phyloP scores from a whole-genome alignment of 2,329 filamentous ascomycete genomes.

The Talaromyces sp. region DNA sequence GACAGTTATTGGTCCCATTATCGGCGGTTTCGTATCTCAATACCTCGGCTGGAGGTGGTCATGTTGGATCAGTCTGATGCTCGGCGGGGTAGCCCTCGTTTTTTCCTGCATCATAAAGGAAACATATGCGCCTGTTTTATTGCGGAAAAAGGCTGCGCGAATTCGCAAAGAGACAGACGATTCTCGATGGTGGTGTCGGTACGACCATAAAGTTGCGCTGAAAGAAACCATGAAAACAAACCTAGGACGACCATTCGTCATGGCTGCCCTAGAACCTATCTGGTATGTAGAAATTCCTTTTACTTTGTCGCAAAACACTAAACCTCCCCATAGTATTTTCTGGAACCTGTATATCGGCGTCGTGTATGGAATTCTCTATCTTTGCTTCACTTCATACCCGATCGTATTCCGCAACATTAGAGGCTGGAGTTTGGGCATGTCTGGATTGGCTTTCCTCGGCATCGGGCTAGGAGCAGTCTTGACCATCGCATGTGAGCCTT shows the following conservation, averaged over 20 bases:
- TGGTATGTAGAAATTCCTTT: constrained; percentile 47
- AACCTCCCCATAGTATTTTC: constrained; percentile 54
- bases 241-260: constrained; percentile 68
- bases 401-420: constrained; percentile 72
- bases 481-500: constrained; percentile 54
- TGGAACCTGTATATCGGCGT: constrained; percentile 69
- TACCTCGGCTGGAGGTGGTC: constrained; percentile 80
- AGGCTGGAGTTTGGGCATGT: constrained; percentile 68
- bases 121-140: constrained; percentile 65
- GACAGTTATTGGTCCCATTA: constrained; percentile 56
- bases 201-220: constrained; percentile 67
- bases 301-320: constrained; percentile 6
- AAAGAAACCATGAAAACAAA: constrained; percentile 65
- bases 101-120: constrained; percentile 57
- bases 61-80: constrained; percentile 62
- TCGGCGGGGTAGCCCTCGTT: constrained; percentile 54
- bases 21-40: constrained; percentile 71
- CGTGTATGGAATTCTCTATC: constrained; percentile 79
- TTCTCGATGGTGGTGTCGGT: constrained; percentile 70
- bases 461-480: constrained; percentile 55
- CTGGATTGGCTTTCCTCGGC: constrained; percentile 73
- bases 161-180: constrained; percentile 65
- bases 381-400: constrained; percentile 87
- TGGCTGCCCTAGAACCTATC: constrained; percentile 78
- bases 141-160: constrained; percentile 57